Evolutionary conservation across 78 protist species (phyloP).

Genomic region (Monosiga brevicollis): DNA sequence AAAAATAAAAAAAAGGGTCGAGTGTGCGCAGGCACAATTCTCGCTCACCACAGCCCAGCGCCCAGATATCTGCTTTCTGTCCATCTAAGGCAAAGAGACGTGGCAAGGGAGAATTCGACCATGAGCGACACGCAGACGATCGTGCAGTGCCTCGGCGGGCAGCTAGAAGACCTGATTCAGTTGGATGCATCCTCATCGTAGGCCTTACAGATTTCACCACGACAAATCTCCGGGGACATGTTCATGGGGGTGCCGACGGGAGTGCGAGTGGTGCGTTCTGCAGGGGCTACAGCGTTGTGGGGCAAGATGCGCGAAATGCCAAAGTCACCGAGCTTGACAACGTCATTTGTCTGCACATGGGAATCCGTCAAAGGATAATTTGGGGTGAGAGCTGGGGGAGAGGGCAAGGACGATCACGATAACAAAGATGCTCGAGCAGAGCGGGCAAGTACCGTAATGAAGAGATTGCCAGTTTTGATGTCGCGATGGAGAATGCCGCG

Average conservation of each 20-base stretch:
- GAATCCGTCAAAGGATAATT: no score
- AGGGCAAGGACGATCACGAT: no score
- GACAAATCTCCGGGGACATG: neutral
- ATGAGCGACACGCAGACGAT: neutral
- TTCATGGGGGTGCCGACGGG: neutral
- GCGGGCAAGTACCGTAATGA: no score
- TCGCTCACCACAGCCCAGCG: neutral
- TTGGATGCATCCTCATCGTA: neutral
- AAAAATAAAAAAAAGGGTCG: no score
- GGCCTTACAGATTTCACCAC: neutral
- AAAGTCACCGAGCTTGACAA: slow-evolving; percentile 44
- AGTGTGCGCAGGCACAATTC: neutral
- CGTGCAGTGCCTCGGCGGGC: neutral
- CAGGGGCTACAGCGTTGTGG: neutral
- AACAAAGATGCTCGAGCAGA: no score
- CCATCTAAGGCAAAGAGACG: neutral
- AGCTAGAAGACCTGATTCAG: neutral
- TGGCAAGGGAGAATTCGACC: neutral
- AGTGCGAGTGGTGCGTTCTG: neutral
- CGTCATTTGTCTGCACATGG: no score
- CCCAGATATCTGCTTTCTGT: neutral
- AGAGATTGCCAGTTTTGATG: slow-evolving; percentile 39
- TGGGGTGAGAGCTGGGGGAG: no score
- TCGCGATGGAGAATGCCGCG: slow-evolving; percentile 22
- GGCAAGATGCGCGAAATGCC: neutral